Percentiles rank a stretch among this genome's conserved stretches.
phyloP scores from a whole-genome alignment of 352 stramenopile species.

The Blastocystis sp. region DNA sequence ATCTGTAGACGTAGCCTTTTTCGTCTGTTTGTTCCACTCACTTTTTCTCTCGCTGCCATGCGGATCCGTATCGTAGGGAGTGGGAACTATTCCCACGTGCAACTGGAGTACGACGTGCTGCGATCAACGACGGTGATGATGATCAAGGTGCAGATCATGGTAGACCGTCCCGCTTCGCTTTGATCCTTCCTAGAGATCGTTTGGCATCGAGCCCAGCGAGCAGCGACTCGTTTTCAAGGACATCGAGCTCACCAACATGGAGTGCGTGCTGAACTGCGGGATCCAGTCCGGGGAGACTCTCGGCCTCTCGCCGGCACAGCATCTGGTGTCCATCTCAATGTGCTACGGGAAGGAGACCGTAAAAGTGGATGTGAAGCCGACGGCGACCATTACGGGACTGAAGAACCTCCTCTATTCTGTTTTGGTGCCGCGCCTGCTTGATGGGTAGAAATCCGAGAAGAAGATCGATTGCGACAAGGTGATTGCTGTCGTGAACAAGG shows the following conservation, averaged over 20 bases:
- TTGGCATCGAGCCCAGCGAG: constrained; percentile 26
- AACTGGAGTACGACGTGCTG: constrained; percentile 42
- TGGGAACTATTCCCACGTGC: neutral
- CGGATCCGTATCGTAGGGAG: constrained; percentile 42
- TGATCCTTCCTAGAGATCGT: constrained; percentile 17
- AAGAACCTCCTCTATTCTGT: constrained; percentile 35
- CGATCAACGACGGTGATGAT: constrained; percentile 60
- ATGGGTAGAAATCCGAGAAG: constrained; percentile 8
- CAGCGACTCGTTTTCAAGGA: constrained; percentile 27
- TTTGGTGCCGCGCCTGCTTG: neutral
- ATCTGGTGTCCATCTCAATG: constrained; percentile 6
- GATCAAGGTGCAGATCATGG: constrained; percentile 56
- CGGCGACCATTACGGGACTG: constrained; percentile 2
- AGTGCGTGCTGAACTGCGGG: constrained; percentile 48
- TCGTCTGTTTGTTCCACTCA: constrained; percentile 46
- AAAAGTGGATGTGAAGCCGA: constrained; percentile 24
- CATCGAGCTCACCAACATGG: constrained; percentile 58
- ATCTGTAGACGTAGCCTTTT: constrained; percentile 19
- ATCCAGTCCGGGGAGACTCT: constrained; percentile 4
- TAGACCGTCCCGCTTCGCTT: neutral
- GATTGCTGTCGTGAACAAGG: neutral
- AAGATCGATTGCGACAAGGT: neutral
- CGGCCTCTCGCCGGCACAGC: constrained; percentile 4
- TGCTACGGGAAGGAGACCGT: constrained; percentile 27
- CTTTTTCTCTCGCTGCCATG: neutral